Evolutionary conservation across 768 basidiomycete species (phyloP).

Genomic region (Leccinum obscurum): DNA sequence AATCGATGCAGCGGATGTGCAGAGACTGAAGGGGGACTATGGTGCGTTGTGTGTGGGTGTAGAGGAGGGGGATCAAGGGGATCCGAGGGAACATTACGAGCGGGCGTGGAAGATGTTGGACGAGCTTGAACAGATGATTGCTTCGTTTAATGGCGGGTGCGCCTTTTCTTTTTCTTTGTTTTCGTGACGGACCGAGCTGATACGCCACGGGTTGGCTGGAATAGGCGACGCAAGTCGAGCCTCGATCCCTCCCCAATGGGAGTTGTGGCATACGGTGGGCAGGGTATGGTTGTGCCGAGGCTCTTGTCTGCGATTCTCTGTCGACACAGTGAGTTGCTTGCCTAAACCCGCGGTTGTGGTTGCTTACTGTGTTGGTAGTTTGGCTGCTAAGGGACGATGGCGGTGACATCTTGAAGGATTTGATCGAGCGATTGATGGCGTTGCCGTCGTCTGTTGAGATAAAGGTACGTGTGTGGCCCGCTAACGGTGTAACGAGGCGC

Average conservation of each 20-base stretch:
- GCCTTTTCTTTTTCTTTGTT: conserved; percentile 8
- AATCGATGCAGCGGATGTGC: conserved; percentile 58
- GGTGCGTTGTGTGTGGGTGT: conserved; percentile 31
- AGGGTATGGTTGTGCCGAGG: conserved; percentile 58
- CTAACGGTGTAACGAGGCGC: neutral
- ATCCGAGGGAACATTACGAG: conserved; percentile 55
- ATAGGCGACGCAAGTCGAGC: conserved; percentile 47
- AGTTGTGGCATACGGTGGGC: conserved; percentile 25
- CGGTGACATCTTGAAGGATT: conserved; percentile 47
- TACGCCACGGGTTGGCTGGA: neutral
- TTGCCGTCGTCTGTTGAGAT: conserved; percentile 57
- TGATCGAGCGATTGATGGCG: conserved; percentile 58
- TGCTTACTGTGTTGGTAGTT: conserved; percentile 39
- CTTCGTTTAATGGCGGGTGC: conserved; percentile 53
- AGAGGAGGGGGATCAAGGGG: conserved; percentile 34
- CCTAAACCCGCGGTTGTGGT: conserved; percentile 4
- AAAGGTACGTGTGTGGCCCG: conserved; percentile 44
- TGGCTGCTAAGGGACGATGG: conserved; percentile 64
- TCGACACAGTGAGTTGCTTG: conserved; percentile 58
- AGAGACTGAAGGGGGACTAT: conserved; percentile 56
- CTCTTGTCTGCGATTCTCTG: conserved; percentile 62
- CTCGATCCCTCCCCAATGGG: conserved; percentile 32
- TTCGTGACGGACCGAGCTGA: neutral
- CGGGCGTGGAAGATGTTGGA: conserved; percentile 59
- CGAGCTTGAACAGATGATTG: conserved; percentile 58